Evolutionary conservation across 345 rosid genomes (phyloP), one percentile per base, ranked within the genome.

Genomic region (Kernera saxatilis): DNA sequence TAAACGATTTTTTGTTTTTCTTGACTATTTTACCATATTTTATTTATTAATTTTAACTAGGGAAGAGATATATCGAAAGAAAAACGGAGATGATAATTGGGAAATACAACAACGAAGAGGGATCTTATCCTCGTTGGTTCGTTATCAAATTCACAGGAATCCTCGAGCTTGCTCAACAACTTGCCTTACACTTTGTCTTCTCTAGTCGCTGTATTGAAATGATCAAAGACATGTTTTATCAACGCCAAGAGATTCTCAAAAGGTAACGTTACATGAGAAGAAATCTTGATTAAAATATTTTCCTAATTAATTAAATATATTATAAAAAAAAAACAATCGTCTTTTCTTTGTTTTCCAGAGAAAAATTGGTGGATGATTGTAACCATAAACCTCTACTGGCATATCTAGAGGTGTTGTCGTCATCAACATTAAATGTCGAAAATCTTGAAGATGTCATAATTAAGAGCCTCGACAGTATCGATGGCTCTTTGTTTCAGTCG

Each of bases 401-500:
- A 18, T 85, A 80, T 60, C 67, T 84, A 8, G 92, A 86, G 77
- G 82, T 80, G 1, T 50, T 87, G 80, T 81, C 82, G 80, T 81
- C 82, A 17, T 25, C 66, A 2, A 21, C 63, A 1, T 3, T 33
- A 3, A 43, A 67, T 43, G 19, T 44, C 5, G 21, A 69, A 25
- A 80, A 70, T 39, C 13, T 58, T 54, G 72, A 87, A 61, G 66
- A 41, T 0, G 70, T 77, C 53, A 18, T 43, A 11, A 2, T 21
- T 9, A 48, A 56, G 25, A 66, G 63, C 57, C 68, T 79, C 23
- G 63, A 81, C 54, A 50, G 19, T 19, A n/a, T 3, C 0, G 83
- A 84, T 40, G 92, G 96, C 48, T 85, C 90, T 0, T 51, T 85
- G 43, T 87, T 70, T 78, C 85, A 83, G 32, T 87, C 96, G 3